phyloP scores from a whole-genome alignment of 805 yeast genomes.

The Wickerhamomyces tratensis region DNA sequence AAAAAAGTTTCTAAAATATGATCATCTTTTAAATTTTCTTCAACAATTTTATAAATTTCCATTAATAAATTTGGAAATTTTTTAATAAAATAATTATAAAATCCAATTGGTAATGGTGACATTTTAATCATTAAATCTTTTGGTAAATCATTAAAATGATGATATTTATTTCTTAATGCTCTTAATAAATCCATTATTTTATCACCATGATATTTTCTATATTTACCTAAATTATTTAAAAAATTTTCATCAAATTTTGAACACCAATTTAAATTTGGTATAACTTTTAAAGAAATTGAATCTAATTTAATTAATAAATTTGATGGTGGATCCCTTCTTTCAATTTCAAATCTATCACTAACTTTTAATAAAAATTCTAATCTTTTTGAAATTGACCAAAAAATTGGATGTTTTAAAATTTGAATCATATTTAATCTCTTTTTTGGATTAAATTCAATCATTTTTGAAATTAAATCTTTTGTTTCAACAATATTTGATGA shows the following conservation, averaged over 20 bases:
- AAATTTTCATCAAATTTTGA: constrained; percentile 58
- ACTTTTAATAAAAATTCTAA: constrained; percentile 79
- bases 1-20: constrained; percentile 43
- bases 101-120: constrained; percentile 80
- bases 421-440: constrained; percentile 60
- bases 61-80: constrained; percentile 75
- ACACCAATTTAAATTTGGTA: constrained; percentile 67
- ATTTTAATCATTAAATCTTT: constrained; percentile 49
- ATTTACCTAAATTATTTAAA: constrained; percentile 79
- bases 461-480: constrained; percentile 54
- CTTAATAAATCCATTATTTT: constrained; percentile 79
- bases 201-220: constrained; percentile 74
- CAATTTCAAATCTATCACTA: constrained; percentile 86
- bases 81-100: constrained; percentile 61
- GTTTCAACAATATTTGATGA: constrained; percentile 51
- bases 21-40: constrained; percentile 50
- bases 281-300: constrained; percentile 34
- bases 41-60: constrained; percentile 59
- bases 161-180: constrained; percentile 87
- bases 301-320: constrained; percentile 48
- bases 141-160: constrained; percentile 89
- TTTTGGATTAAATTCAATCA: constrained; percentile 64
- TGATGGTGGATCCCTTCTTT: constrained; percentile 72
- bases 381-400: constrained; percentile 70
- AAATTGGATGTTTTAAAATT: constrained; percentile 77